Evolutionary conservation across 1,139 yeast genomes (phyloP).

Genomic region (Hansenula sp.): DNA sequence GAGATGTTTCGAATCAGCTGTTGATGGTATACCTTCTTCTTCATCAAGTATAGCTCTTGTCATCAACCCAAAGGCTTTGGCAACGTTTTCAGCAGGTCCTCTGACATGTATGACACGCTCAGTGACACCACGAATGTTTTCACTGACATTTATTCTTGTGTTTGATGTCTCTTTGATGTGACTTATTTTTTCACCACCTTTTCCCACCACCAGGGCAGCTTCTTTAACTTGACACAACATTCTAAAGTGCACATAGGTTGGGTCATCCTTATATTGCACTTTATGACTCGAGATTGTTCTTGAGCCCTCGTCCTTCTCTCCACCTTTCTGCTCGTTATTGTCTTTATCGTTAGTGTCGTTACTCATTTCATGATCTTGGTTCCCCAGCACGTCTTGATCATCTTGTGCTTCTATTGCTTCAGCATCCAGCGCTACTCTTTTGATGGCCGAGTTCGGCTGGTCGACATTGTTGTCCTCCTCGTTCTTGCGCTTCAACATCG

Average conservation of each 20-base stretch:
- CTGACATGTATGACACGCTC: constrained; percentile 75
- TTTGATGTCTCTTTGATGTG: constrained; percentile 62
- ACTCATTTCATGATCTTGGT: constrained; percentile 2
- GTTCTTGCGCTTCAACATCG: constrained; percentile 63
- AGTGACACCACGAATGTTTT: constrained; percentile 65
- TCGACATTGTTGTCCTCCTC: constrained; percentile 34
- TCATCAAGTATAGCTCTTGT: constrained; percentile 65
- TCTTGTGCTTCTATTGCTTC: constrained; percentile 33
- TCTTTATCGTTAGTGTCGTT: background rate
- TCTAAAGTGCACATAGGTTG: constrained; percentile 60
- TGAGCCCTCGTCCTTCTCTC: background rate
- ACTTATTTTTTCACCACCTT: constrained; percentile 68
- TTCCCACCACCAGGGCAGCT: constrained; percentile 73
- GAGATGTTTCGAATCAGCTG: constrained; percentile 48
- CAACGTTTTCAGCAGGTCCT: constrained; percentile 78
- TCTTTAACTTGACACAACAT: constrained; percentile 78
- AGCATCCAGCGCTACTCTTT: constrained; percentile 70
- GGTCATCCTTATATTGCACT: constrained; percentile 39
- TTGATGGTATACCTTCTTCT: constrained; percentile 61
- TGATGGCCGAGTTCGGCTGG: constrained; percentile 33
- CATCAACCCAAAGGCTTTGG: constrained; percentile 76
- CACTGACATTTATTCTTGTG: constrained; percentile 73
- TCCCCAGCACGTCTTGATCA: constrained; percentile 13
- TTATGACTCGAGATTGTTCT: constrained; percentile 22
- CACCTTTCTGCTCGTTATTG: background rate